Conservation (phyloP, 2,329 filamentous ascomycete species). For the Scedosporium minutisporum region DNA sequence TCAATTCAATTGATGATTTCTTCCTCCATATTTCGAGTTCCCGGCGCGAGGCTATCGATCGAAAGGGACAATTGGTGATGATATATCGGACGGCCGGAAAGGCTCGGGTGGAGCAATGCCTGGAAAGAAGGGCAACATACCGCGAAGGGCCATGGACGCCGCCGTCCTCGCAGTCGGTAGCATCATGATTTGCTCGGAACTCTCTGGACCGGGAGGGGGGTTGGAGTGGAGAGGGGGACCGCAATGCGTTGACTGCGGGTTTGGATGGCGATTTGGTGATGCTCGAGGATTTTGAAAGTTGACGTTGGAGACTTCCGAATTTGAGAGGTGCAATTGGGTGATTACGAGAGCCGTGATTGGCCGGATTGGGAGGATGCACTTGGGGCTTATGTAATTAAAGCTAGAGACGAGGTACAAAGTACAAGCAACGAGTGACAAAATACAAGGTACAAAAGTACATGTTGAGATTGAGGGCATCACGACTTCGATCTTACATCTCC, state of each 20-base stretch:
- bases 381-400: not conserved
- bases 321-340: not conserved
- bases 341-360: constrained; percentile 8
- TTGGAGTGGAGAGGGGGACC: not conserved
- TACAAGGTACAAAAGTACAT: too few species aligned
- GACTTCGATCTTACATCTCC: too few species aligned
- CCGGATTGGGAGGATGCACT: not conserved
- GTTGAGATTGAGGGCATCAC: too few species aligned
- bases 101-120: too few species aligned
- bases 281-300: not conserved
- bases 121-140: not conserved
- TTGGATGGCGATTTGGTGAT: not conserved
- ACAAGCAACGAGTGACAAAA: too few species aligned
- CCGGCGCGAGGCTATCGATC: not conserved
- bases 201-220: not conserved
- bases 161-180: constrained; percentile 6
- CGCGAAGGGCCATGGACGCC: constrained; percentile 4
- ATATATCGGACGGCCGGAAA: not conserved
- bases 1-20: not conserved
- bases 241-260: not conserved
- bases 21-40: not conserved
- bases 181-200: not conserved
- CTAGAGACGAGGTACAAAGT: too few species aligned
- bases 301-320: constrained; percentile 3
- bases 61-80: not conserved